Conservation (phyloP, 192 early-diverging fungal genomes). For the Glomus cerebriforme region DNA sequence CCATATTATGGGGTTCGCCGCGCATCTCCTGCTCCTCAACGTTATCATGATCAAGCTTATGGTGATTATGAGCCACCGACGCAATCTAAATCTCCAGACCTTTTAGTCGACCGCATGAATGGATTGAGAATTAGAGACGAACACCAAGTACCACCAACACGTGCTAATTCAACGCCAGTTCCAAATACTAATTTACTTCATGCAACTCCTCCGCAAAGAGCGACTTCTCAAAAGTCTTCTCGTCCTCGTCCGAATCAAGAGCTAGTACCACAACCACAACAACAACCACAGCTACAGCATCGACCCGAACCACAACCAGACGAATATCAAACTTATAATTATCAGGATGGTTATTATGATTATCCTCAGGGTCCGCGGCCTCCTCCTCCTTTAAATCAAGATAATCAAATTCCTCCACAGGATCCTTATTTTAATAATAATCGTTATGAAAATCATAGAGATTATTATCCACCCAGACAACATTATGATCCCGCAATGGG, state of each 20-base stretch:
- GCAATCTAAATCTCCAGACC: background rate
- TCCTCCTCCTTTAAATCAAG: constrained; percentile 20
- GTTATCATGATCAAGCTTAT: background rate
- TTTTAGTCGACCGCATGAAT: background rate
- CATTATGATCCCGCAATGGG: background rate
- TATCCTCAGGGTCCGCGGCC: background rate
- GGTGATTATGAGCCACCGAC: background rate
- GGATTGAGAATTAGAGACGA: background rate
- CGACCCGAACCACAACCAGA: background rate
- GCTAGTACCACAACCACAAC: background rate
- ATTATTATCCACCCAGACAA: constrained; percentile 10
- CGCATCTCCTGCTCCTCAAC: background rate
- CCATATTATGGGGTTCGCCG: constrained; percentile 5
- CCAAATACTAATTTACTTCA: background rate
- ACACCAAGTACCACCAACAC: background rate
- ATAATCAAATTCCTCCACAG: background rate
- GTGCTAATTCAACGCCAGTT: background rate
- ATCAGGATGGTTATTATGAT: background rate
- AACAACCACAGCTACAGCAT: background rate
- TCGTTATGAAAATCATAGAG: constrained; percentile 8
- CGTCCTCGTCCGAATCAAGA: constrained; percentile 10
- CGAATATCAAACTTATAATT: background rate
- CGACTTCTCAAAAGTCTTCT: background rate
- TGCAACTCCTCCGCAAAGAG: background rate
- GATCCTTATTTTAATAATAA: background rate